A percentile compares a stretch with the other conserved stretches of the same genome.
phyloP scores from a whole-genome alignment of 805 yeast species.

The Metschnikowia peoriensis region DNA sequence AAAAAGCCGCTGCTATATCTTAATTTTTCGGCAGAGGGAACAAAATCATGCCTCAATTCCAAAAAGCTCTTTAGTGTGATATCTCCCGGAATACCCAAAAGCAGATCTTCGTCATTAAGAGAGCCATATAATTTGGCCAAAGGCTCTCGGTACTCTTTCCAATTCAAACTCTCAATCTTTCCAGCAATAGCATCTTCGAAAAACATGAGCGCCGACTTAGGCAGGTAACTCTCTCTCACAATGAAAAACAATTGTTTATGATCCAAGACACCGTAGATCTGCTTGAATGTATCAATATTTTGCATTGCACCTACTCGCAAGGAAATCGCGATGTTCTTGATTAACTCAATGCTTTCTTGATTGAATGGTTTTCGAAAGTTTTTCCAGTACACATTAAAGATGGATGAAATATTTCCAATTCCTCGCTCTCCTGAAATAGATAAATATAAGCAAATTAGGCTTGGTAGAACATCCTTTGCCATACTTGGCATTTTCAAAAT shows the following conservation, averaged over 20 bases:
- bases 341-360: constrained; percentile 15
- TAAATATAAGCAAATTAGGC: constrained; percentile 26
- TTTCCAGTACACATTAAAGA: constrained; percentile 5
- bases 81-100: constrained; percentile 61
- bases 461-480: constrained; percentile 26
- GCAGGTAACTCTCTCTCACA: constrained; percentile 31
- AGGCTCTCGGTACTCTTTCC: background rate
- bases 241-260: constrained; percentile 25
- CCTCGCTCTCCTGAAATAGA: constrained; percentile 12
- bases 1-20: constrained; percentile 55
- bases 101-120: constrained; percentile 61
- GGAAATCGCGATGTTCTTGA: constrained; percentile 25
- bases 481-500: constrained; percentile 22
- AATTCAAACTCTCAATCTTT: background rate
- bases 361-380: background rate
- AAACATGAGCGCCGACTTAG: constrained; percentile 46
- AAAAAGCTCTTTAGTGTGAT: constrained; percentile 55
- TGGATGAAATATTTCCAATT: background rate
- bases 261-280: constrained; percentile 31
- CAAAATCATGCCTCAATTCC: constrained; percentile 32
- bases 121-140: constrained; percentile 43
- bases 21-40: constrained; percentile 36
- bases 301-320: constrained; percentile 42
- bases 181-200: constrained; percentile 40
- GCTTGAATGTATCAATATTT: constrained; percentile 24